Base-by-base conservation (phyloP, 306 rosid species). In the Vigna nakashimae region DNA sequence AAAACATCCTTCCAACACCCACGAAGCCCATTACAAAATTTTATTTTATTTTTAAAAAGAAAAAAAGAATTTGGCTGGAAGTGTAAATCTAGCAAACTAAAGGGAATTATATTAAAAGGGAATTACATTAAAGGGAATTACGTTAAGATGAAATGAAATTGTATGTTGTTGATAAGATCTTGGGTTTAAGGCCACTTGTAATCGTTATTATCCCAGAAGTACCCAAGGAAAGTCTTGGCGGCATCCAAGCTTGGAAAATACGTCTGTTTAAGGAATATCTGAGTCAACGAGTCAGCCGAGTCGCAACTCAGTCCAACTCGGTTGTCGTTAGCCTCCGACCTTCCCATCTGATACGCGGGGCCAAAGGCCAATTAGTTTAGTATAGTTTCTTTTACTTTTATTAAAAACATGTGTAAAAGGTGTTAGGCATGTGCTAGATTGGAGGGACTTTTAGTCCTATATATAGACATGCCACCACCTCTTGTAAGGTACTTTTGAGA, bases 221-320 rank as follows among this genome's bases (percentile, higher is more conserved):
- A 89, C 0, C 93, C 94, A 3, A 94, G 86, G 51, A 94, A 94
- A 6, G 98, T 91, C 93, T 91, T 94, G 0, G 97, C 98, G 0
- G 98, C 97, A 11, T 94, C 98, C 88, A 94, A 83, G 42, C 98
- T 94, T 34, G 98, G 98, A 62, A 89, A 94, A 56, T 94, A 94
- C 0, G 98, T 91, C 6, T 94, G 92, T 71, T 94, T 94, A 9
- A 91, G 79, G 53, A 88, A 94, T 63, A 94, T 81, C 74, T 82
- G 91, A 84, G 89, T 92, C 88, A 94, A 85, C 81, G 92, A 80
- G 85, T 94, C 94, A n/a, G 80, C 83, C 43, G 86, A 84, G 15
- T 85, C 91, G 3, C 82, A 79, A 62, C 83, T 73, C 84, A 85
- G 12, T 5, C 88, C 89, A 30, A 87, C 89, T 82, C 89, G 87